Evolutionary conservation across 192 early-diverging fungal species (phyloP).

Genomic region (Rhizophagus prolifer): DNA sequence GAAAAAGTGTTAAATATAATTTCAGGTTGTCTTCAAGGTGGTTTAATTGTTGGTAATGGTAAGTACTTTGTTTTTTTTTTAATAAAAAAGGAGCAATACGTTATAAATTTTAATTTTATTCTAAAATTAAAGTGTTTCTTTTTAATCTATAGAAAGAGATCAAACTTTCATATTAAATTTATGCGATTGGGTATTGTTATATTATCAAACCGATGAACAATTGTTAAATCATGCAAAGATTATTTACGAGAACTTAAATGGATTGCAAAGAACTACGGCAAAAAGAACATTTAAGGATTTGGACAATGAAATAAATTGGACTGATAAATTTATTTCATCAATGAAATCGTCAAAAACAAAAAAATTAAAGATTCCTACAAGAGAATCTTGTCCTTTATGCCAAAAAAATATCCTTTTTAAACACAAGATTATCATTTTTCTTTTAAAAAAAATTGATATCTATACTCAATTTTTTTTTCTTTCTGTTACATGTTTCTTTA

Average conservation of each 20-base stretch:
- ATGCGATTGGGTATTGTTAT: conserved; percentile 6
- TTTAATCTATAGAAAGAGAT: not conserved
- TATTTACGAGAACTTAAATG: not conserved
- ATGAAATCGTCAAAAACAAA: not conserved
- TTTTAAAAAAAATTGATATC: not conserved
- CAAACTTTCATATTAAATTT: not conserved
- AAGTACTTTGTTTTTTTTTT: too few relatives aligned
- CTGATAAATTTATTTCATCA: not conserved
- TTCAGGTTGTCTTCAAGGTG: not conserved
- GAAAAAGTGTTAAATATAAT: not conserved
- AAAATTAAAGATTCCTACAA: not conserved
- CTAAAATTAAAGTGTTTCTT: too few relatives aligned
- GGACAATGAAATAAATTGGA: not conserved
- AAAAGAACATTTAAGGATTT: not conserved
- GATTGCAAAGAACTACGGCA: not conserved
- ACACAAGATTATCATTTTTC: not conserved
- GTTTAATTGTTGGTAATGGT: not conserved
- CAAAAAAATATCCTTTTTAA: conserved; percentile 16
- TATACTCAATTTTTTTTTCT: not conserved
- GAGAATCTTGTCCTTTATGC: conserved; percentile 4
- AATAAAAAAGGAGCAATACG: too few relatives aligned
- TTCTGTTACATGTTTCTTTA: not conserved
- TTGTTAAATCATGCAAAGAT: conserved; percentile 4
- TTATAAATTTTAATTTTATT: too few relatives aligned
- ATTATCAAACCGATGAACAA: not conserved